A percentile compares a stretch with the other conserved stretches of the same genome.
These are phyloP conservation scores for Nepenthes mirabilis DNA, from an alignment of 148 eudicot species.

Conservation along the genomic window DNA sequence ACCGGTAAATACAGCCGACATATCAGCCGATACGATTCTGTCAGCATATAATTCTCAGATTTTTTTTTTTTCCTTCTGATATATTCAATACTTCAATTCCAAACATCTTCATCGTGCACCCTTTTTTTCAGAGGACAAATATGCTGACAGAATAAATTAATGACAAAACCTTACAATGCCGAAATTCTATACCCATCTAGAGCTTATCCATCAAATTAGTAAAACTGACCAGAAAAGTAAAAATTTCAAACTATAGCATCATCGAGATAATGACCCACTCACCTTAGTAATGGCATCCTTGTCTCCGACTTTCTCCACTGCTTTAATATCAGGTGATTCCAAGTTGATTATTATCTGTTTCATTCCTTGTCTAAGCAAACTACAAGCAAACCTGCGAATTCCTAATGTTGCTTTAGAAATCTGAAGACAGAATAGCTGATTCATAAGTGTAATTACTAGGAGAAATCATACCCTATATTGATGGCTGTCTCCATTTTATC, in stretches of 20 bases:
- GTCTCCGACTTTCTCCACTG: constrained; percentile 59
- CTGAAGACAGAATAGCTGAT: not conserved
- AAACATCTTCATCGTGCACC: too few relatives aligned
- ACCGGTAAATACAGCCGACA: too few relatives aligned
- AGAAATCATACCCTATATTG: constrained; percentile 69
- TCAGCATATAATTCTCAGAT: too few relatives aligned
- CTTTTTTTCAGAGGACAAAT: too few relatives aligned
- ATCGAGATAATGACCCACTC: not conserved
- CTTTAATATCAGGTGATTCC: constrained; percentile 62
- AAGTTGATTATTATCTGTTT: constrained; percentile 60
- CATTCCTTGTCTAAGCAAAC: constrained; percentile 96
- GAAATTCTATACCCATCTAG: too few relatives aligned
- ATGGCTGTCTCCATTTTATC: constrained; percentile 99
- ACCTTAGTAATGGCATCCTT: constrained; percentile 60
- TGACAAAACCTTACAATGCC: too few relatives aligned
- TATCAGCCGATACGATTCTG: too few relatives aligned
- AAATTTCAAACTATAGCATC: not conserved
- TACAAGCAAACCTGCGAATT: constrained; percentile 31
- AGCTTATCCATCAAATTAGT: too few relatives aligned
- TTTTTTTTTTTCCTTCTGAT: too few relatives aligned
- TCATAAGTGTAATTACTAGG: not conserved
- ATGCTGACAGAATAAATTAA: too few relatives aligned
- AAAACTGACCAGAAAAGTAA: too few relatives aligned
- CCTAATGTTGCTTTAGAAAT: not conserved
- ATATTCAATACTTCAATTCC: too few relatives aligned